These are phyloP conservation scores for Punica granatum DNA, from an alignment of 345 rosid species.

Conservation along the genomic window DNA sequence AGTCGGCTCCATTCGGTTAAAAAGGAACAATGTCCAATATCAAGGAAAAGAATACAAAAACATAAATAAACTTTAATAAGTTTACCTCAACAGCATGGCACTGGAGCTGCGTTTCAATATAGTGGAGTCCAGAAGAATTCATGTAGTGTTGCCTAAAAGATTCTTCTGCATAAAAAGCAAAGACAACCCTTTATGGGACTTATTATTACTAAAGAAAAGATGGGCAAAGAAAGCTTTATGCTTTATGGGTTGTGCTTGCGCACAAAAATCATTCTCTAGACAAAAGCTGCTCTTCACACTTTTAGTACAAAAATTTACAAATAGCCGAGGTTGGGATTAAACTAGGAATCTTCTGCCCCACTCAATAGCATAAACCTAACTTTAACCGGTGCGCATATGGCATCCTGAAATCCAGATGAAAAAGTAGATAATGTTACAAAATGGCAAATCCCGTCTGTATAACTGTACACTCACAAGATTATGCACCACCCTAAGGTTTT, in stretches of 20 bases:
- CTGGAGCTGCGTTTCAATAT: background rate
- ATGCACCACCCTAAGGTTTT: background rate
- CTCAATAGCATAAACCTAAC: background rate
- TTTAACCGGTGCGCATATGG: background rate
- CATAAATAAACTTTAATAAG: too few relatives aligned
- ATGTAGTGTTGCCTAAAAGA: background rate
- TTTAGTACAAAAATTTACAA: background rate
- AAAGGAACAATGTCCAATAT: background rate
- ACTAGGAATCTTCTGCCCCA: too few relatives aligned
- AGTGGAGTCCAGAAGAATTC: slow-evolving; percentile 3
- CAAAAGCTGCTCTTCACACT: background rate
- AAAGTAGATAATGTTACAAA: background rate
- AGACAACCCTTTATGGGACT: slow-evolving; percentile 4
- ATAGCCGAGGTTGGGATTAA: too few relatives aligned
- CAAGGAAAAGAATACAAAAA: background rate
- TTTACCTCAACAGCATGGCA: background rate
- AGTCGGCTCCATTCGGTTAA: background rate
- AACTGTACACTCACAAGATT: background rate
- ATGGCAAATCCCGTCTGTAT: background rate
- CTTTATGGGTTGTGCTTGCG: background rate
- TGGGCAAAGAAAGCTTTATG: background rate
- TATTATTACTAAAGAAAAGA: background rate
- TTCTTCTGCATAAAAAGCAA: slow-evolving; percentile 7
- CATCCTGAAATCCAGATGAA: background rate
- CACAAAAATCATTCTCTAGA: background rate